These are phyloP conservation scores for Mycena rosella DNA, from an alignment of 768 basidiomycete genomes.

Conservation along the genomic window DNA sequence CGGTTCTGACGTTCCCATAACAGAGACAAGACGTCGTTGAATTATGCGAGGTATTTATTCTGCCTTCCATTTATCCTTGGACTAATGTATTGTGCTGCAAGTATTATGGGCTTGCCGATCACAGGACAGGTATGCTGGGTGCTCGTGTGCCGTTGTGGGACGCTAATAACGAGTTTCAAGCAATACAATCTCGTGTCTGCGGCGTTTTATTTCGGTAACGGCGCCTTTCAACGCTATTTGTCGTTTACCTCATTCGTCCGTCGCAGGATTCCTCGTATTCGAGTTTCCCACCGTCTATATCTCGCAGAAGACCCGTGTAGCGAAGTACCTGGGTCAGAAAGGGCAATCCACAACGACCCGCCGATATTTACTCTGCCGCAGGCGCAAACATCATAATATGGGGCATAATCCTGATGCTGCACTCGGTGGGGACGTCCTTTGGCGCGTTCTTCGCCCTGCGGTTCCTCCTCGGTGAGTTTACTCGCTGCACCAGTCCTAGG, in stretches of 20 bases:
- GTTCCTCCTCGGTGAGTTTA: conserved; percentile 65
- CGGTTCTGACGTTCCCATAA: background rate
- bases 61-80: background rate
- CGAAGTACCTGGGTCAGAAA: conserved; percentile 78
- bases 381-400: conserved; percentile 72
- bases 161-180: conserved; percentile 45
- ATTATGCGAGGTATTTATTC: conserved; percentile 71
- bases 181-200: conserved; percentile 74
- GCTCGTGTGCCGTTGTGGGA: background rate
- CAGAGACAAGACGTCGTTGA: conserved; percentile 78
- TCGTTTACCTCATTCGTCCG: background rate
- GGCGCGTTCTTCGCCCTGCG: conserved; percentile 73
- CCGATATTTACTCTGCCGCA: conserved; percentile 28
- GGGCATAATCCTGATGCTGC: conserved; percentile 72
- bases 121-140: conserved; percentile 64
- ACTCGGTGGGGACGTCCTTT: conserved; percentile 68
- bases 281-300: conserved; percentile 78
- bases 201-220: conserved; percentile 72
- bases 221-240: background rate
- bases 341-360: too few relatives aligned
- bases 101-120: conserved; percentile 78
- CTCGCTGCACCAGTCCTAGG: background rate
- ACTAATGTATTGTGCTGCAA: conserved; percentile 35
- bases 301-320: conserved; percentile 69
- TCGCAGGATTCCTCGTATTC: conserved; percentile 66